Evolutionary conservation across 805 yeast species (phyloP).

Genomic region (Spathaspora girioi): DNA sequence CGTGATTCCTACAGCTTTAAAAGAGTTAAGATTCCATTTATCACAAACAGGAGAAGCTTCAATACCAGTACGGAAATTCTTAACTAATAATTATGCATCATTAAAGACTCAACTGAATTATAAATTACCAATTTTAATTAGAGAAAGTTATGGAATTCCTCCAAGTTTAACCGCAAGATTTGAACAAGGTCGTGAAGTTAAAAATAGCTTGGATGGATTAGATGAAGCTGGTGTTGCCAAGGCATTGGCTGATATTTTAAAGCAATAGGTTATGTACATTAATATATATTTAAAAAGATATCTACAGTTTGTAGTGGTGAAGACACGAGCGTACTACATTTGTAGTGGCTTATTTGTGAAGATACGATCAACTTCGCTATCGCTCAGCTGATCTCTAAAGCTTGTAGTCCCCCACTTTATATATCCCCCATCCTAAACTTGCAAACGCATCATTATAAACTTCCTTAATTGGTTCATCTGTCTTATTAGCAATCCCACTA

Average conservation of each 20-base stretch:
- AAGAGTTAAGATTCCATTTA: conserved; percentile 77
- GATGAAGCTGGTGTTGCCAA: conserved; percentile 42
- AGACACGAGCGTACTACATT: too few species aligned
- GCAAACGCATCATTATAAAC: conserved; percentile 41
- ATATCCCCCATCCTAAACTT: conserved; percentile 71
- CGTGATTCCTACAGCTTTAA: conserved; percentile 53
- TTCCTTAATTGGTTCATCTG: conserved; percentile 33
- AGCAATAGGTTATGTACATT: conserved; percentile 18
- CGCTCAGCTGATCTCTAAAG: neutral
- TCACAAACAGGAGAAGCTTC: conserved; percentile 78
- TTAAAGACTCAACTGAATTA: conserved; percentile 57
- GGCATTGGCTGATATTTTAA: conserved; percentile 38
- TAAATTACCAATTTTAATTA: conserved; percentile 66
- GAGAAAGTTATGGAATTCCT: conserved; percentile 71
- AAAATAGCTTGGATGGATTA: conserved; percentile 46
- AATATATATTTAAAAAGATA: neutral
- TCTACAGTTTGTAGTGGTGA: too few species aligned
- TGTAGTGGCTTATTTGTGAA: too few species aligned
- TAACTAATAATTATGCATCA: conserved; percentile 61
- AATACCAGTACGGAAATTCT: conserved; percentile 59
- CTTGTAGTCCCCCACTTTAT: conserved; percentile 38
- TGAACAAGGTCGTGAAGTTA: conserved; percentile 51
- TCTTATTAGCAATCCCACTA: conserved; percentile 51
- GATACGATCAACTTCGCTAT: neutral
- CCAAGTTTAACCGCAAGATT: conserved; percentile 77